Evolutionary conservation across 768 basidiomycete genomes (phyloP).

Genomic region (Xerocomus brunneocitrinus): DNA sequence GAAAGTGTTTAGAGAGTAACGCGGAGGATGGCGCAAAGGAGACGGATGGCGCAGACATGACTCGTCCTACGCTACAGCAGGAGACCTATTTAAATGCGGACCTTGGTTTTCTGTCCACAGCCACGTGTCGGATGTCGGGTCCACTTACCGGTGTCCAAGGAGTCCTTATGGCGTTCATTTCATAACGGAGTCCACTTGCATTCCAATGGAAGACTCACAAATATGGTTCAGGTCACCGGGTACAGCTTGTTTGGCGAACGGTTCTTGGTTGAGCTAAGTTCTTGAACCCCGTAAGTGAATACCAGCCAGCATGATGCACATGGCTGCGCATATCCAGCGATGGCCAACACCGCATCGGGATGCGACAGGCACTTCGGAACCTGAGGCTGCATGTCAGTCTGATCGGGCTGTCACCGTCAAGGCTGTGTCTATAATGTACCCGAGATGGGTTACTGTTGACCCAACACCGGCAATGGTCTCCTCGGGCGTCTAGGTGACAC

Average conservation of each 20-base stretch:
- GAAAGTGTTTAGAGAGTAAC: conserved; percentile 11
- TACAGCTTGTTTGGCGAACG: neutral
- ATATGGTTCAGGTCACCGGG: neutral
- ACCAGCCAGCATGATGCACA: neutral
- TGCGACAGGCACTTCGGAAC: neutral
- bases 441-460: neutral
- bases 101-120: neutral
- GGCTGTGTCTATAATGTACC: neutral
- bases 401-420: neutral
- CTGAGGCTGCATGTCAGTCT: neutral
- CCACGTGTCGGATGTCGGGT: neutral
- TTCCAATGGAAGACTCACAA: no score
- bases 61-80: neutral
- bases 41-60: conserved; percentile 14
- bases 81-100: neutral
- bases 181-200: neutral
- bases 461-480: neutral
- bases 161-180: neutral
- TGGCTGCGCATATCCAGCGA: neutral
- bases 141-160: neutral
- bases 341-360: neutral
- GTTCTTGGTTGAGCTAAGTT: neutral
- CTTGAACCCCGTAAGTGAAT: neutral
- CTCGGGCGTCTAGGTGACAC: neutral
- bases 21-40: conserved; percentile 22